Base-by-base conservation (phyloP, 495 filamentous ascomycete genomes). In the Penicilliopsis zonata region DNA sequence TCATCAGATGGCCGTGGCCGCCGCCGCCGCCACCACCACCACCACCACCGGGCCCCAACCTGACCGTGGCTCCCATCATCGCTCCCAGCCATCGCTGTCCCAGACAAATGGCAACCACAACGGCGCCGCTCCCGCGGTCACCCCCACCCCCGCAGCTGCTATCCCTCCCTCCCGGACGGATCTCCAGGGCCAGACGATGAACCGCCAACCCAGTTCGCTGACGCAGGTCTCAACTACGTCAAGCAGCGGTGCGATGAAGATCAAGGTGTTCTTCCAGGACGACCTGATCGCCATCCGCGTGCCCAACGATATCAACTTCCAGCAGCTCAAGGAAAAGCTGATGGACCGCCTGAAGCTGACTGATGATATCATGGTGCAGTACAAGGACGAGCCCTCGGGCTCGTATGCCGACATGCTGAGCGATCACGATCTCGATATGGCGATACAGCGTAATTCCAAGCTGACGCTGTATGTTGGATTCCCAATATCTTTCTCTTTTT, bases 211-310 rank as follows among this genome's bases (percentile, higher is more conserved):
- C 4, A 84, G 79, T 34, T 80, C 78, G 7, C 64, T 86, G 12
- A 82, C 81, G 2, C 80, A 84, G 38, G 69, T 72, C 2, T 84
- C 82, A 0, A 55, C 57, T 23, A 44, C 55, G 9, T 70, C 67
- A 16, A 55, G 58, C 36, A 57, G 53, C 27, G 49, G 61, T 36
- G 63, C 65, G 1, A 74, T 94, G 59, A 96, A 94, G 55, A 82
- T 98, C 50, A 98, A 98, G 59, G 78, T 95, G 22, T 87, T 80
- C 57, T 92, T 84, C 61, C 73, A 82, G 41, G 82, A 90, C 43
- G 87, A 95, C 41, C 68, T 86, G 37, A 86, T 94, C 43, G 80
- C 87, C 25, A 86, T 98, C 45, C 78, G 86, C 26, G 79, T 96
- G 23, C 83, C 88, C 2, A 68, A 64, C 3, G 78, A 88, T 25